Evolutionary conservation across 2,329 filamentous ascomycete species (phyloP).

Genomic region (Colletotrichum liriopes): DNA sequence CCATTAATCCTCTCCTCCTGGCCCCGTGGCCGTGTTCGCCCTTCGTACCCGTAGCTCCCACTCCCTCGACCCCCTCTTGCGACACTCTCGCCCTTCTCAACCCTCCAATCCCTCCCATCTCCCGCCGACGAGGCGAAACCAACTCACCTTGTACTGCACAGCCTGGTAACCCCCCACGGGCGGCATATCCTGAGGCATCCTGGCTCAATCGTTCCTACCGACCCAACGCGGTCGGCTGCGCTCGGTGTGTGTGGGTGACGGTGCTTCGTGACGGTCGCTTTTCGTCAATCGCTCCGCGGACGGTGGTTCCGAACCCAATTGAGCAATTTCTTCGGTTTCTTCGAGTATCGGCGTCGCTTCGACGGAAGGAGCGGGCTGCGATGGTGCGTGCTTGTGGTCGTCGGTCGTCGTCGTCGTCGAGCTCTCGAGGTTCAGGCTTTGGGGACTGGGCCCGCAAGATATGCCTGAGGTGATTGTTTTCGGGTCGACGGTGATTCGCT

Average conservation of each 20-base stretch:
- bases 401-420: conserved; percentile 24
- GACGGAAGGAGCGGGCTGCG: conserved; percentile 22
- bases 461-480: conserved; percentile 39
- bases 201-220: conserved; percentile 56
- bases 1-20: background rate
- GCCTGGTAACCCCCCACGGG: conserved; percentile 94
- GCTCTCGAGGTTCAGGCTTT: conserved; percentile 39
- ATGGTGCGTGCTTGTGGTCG: conserved; percentile 1
- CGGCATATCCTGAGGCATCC: conserved; percentile 98
- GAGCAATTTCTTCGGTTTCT: background rate
- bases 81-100: too few relatives aligned
- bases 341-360: conserved; percentile 18
- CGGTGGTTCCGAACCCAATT: conserved; percentile 2
- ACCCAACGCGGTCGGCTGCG: conserved; percentile 40
- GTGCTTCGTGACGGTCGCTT: background rate
- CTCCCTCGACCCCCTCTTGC: background rate
- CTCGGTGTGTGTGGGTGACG: conserved; percentile 2
- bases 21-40: too few relatives aligned
- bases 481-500: conserved; percentile 37
- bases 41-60: too few relatives aligned
- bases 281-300: conserved; percentile 20
- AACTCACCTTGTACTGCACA: conserved; percentile 93
- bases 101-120: background rate
- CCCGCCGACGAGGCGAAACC: conserved; percentile 47
- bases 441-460: conserved; percentile 6